A percentile compares a stretch with the other conserved stretches of the same genome.
These are phyloP conservation scores for Triticum timopheevii DNA, from an alignment of 176 grass and related monocot species.

Conservation along the genomic window DNA sequence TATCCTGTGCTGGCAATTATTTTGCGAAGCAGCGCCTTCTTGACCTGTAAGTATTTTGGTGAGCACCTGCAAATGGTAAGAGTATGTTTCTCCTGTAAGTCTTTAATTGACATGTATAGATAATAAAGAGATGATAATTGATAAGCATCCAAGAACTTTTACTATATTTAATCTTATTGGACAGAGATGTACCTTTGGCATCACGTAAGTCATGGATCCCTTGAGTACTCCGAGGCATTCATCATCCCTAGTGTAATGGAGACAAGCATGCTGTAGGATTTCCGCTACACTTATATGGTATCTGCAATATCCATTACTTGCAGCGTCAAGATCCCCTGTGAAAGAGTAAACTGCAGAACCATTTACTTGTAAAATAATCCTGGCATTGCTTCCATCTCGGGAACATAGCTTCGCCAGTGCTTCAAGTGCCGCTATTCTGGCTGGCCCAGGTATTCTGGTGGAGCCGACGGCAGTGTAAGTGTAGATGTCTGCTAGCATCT, in stretches of 20 bases:
- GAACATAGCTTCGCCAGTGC: neutral
- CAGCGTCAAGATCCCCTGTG: rapidly evolving
- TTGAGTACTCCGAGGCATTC: neutral
- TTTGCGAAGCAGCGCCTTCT: neutral
- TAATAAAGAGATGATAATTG: neutral
- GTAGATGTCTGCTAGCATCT: neutral
- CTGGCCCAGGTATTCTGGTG: neutral
- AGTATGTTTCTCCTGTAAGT: too few relatives aligned
- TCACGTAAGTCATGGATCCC: neutral
- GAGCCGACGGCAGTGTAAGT: neutral
- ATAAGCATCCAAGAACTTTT: neutral
- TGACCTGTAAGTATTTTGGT: neutral
- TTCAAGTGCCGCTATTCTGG: neutral
- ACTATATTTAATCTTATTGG: neutral
- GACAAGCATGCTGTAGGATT: neutral
- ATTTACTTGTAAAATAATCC: neutral
- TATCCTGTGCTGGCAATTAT: neutral
- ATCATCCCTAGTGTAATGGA: neutral
- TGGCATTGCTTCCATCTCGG: too few relatives aligned
- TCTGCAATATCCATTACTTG: too few relatives aligned
- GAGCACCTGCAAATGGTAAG: neutral
- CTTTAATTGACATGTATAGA: too few relatives aligned
- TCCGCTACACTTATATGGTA: neutral
- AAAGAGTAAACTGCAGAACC: neutral
- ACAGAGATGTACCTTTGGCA: neutral